Evolutionary conservation across 768 basidiomycete species (phyloP), one percentile per base, ranked within the genome.

Genomic region (Pulveroboletus ravenelii): DNA sequence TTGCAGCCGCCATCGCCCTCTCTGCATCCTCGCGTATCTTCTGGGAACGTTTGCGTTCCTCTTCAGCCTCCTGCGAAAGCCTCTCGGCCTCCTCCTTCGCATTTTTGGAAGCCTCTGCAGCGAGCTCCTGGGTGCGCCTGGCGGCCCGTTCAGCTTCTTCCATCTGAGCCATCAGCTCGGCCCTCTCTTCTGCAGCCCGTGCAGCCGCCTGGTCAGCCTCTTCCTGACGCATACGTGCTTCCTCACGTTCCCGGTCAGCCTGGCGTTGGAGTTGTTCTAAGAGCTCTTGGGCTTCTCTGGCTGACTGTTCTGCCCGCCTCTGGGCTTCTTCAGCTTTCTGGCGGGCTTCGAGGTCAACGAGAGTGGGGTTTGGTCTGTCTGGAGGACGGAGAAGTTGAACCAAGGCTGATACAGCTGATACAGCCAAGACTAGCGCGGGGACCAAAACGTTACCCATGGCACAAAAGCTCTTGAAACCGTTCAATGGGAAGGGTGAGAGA

Each of bases 361-460:
- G 23, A 4, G 58, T 48, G 1, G 55, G 61, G 29, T 60, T 62
- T 32, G 14, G 17, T 17, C 14, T 34, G 27, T 45, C 15, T 1
- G 61, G 60, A 31, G 18, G 46, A 38, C 20, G 48, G 5, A 47
- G 39, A 10, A 41, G 2, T 10, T 7, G 8, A 1, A 13, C 14
- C 0, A 51, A 6, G 27, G n/a, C 27, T 0, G 20, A 6, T 5
- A 10, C 4, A 18, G n/a, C 31, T 0, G 23, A 5, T 3, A 10
- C 6, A n/a, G 15, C 37, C 12, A 46, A 6, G 30, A 25, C 20
- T 4, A 35, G 0, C 15, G 31, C 1, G 15, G 42, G 27, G 6
- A 27, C 25, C 25, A 56, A 7, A 2, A 47, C 49, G 20, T 39
- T 37, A 0, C 55, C 55, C 55, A 56, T 56, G 13, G 34, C 20